Base-by-base conservation (phyloP, 306 rosid genomes). In the Inga leiocalycina region DNA sequence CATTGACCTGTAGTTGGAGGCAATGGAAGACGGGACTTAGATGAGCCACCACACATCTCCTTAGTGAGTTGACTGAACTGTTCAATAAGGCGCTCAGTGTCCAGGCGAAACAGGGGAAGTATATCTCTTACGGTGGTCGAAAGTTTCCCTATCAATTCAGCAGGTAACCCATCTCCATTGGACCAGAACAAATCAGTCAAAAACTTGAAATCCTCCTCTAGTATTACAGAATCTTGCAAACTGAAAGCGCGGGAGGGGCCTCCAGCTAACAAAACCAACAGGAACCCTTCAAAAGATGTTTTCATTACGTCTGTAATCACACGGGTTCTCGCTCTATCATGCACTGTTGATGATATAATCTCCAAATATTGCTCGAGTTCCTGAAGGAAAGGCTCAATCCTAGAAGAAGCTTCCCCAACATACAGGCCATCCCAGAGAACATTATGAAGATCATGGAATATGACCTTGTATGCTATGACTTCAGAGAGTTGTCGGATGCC, bases 101-200 rank as follows among this genome's bases (percentile, higher is more conserved):
- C 93, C 0, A 79, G 59, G 68, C 5, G 75, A 83, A 92, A 91
- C 74, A 96, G 79, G 70, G 93, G 88, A 45, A 94, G 93, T 10
- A 90, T 78, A 79, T 66, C 80, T 80, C 82, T 92, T 45, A 86
- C 89, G 0, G 81, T 91, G 46, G 86, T 69, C 14, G 98, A 90
- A 57, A 81, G 88, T 78, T 91, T 96, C 59, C 83, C 88, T 39
- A 96, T 92, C 80, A 94, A 80, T 61, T 96, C 98, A 44, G 79
- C 80, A 2, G 99, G 99, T 80, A 96, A 86, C 44, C 99, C 98
- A 85, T 94, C 98, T 66, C 99, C 99, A 48, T 89, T 91, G 16
- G 99, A 96, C 99, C 99, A 96, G 88, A 96, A 94, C 56, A 96
- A 88, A 79, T 91, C 98, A 1, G 89, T 88, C 30, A 96, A 90